Percentiles rank a stretch among this genome's conserved stretches.
These are phyloP conservation scores for Scheffersomyces titani DNA, from an alignment of 1,139 yeast genomes.

Conservation along the genomic window DNA sequence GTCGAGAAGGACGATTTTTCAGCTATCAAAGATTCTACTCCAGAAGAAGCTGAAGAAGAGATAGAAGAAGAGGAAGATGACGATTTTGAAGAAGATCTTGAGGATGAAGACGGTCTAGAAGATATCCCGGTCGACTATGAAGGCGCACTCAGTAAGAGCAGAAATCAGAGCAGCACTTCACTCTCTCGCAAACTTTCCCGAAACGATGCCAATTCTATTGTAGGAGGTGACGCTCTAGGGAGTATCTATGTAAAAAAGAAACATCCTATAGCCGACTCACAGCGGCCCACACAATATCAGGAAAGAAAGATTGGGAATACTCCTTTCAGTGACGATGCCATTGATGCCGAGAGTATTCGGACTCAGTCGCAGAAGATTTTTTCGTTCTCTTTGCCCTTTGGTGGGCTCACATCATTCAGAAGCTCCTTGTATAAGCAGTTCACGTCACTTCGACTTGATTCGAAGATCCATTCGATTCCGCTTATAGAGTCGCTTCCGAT, in stretches of 20 bases:
- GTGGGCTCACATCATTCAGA: slow-evolving; percentile 29
- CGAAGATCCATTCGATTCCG: neutral
- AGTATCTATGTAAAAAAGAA: slow-evolving; percentile 8
- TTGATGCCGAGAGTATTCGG: slow-evolving; percentile 3
- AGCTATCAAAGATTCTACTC: too few relatives aligned
- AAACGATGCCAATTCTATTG: slow-evolving; percentile 40
- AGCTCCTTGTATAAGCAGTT: slow-evolving; percentile 26
- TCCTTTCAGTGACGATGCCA: neutral
- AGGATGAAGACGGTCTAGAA: slow-evolving; percentile 7
- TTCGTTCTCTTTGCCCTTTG: slow-evolving; percentile 44
- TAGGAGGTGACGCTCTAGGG: slow-evolving; percentile 37
- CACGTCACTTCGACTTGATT: slow-evolving; percentile 21
- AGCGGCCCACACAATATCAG: slow-evolving; percentile 15
- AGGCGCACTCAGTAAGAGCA: neutral
- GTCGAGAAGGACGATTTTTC: too few relatives aligned
- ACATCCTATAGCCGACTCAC: slow-evolving; percentile 15
- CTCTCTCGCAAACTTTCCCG: slow-evolving; percentile 17
- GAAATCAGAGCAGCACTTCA: neutral
- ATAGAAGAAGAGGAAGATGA: slow-evolving; percentile 4
- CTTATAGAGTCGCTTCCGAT: slow-evolving; percentile 16
- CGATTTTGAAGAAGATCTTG: slow-evolving; percentile 10
- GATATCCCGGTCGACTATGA: neutral
- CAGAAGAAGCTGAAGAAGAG: too few relatives aligned
- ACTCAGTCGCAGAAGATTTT: slow-evolving; percentile 32
- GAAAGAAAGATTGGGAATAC: slow-evolving; percentile 7